Conservation (phyloP, 371 early-diverging fungal genomes). For the Mortierella sp. region DNA sequence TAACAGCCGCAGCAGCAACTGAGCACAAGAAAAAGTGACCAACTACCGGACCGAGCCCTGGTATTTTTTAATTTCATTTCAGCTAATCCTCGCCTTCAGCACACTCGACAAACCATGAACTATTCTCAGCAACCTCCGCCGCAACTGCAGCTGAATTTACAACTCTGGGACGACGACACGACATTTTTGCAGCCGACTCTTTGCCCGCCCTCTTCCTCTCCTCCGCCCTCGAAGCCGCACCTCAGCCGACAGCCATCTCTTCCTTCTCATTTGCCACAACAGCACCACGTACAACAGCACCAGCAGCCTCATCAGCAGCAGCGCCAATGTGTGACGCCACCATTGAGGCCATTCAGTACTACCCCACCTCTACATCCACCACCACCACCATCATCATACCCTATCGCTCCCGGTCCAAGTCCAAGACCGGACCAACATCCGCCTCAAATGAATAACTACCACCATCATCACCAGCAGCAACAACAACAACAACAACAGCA, state of each 20-base stretch:
- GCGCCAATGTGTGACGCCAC: background rate
- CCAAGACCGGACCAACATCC: background rate
- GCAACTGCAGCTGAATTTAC: conserved; percentile 11
- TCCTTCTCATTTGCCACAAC: background rate
- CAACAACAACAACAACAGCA: background rate
- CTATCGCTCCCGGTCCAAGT: background rate
- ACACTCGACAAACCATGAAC: background rate
- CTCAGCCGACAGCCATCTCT: background rate
- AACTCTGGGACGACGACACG: background rate
- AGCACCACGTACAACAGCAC: background rate
- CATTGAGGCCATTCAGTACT: background rate
- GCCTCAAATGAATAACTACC: background rate
- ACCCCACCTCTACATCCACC: background rate
- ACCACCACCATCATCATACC: background rate
- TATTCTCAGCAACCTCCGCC: conserved; percentile 13
- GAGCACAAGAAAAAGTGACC: background rate
- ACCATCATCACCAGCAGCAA: background rate
- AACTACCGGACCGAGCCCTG: background rate
- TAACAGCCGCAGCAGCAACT: background rate
- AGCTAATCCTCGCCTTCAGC: background rate
- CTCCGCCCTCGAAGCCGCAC: background rate
- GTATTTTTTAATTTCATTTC: background rate
- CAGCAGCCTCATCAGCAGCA: background rate
- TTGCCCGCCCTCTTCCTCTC: background rate
- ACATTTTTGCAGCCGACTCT: background rate